A percentile compares a stretch with the other conserved stretches of the same genome.
phyloP scores from a whole-genome alignment of 2,329 filamentous ascomycete species.

The Xylariaceae sp. region DNA sequence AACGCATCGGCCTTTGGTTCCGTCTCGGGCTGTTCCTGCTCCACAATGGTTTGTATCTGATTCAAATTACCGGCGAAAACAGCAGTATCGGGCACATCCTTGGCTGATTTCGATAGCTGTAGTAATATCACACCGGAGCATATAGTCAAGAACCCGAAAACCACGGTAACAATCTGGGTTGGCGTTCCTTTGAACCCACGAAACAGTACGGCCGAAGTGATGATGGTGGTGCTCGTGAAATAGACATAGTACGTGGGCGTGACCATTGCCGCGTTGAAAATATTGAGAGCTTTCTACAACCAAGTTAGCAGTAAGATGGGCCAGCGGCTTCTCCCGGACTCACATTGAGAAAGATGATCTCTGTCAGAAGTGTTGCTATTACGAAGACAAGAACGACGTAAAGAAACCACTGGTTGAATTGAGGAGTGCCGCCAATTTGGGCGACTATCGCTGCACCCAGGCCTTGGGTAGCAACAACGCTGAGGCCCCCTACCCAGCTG shows the following conservation, averaged over 20 bases:
- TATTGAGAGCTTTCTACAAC: constrained; percentile 87
- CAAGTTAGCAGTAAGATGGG: constrained; percentile 33
- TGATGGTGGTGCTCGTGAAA: constrained; percentile 92
- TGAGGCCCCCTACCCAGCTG: constrained; percentile 88
- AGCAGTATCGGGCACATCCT: constrained; percentile 90
- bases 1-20: constrained; percentile 97
- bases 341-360: constrained; percentile 95
- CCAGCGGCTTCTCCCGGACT: constrained; percentile 38
- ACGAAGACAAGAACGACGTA: constrained; percentile 92
- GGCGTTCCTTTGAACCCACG: constrained; percentile 86
- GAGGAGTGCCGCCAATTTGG: constrained; percentile 72
- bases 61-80: constrained; percentile 91
- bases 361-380: constrained; percentile 78
- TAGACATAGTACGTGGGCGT: constrained; percentile 99
- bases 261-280: constrained; percentile 94
- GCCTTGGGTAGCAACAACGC: constrained; percentile 91
- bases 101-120: constrained; percentile 96
- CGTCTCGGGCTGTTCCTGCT: constrained; percentile 92
- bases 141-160: constrained; percentile 90
- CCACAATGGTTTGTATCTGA: constrained; percentile 90
- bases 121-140: constrained; percentile 88
- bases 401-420: constrained; percentile 97
- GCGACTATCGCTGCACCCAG: constrained; percentile 87
- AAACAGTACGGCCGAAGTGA: constrained; percentile 89
- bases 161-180: constrained; percentile 77